Percentiles rank a stretch among this genome's conserved stretches.
Conservation (phyloP, 768 basidiomycete species). For the Clitopilus hobsonii region DNA sequence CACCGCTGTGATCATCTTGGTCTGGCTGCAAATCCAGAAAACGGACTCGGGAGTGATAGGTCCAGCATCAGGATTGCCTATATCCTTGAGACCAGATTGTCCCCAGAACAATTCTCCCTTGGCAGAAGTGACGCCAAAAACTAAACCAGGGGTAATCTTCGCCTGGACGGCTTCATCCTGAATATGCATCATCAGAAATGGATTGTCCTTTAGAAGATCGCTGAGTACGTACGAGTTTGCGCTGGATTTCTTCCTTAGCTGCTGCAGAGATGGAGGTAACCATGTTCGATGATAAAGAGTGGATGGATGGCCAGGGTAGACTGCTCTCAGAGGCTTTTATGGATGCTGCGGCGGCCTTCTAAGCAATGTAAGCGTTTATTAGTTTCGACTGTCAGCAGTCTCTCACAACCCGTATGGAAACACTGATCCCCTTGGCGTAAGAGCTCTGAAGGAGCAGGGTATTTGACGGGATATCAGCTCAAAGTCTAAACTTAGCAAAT, state of each 20-base stretch:
- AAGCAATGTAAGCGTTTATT: too few relatives aligned
- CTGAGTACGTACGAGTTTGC: neutral
- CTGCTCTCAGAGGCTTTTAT: too few relatives aligned
- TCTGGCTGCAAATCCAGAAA: conserved; percentile 34
- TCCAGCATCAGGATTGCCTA: conserved; percentile 20
- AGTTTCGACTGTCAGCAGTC: too few relatives aligned
- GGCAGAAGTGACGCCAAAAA: conserved; percentile 21
- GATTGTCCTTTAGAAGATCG: neutral
- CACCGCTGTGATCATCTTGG: conserved; percentile 29
- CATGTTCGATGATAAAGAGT: too few relatives aligned
- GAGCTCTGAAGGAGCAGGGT: too few relatives aligned
- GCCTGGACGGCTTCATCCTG: conserved; percentile 9
- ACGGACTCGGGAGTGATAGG: conserved; percentile 21
- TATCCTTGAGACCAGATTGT: conserved; percentile 14
- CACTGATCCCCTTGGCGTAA: too few relatives aligned
- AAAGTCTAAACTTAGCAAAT: too few relatives aligned
- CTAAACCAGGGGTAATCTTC: conserved; percentile 19
- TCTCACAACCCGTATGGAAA: too few relatives aligned
- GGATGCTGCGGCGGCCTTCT: too few relatives aligned
- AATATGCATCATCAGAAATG: too few relatives aligned
- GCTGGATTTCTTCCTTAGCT: neutral
- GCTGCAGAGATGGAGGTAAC: neutral
- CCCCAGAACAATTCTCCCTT: conserved; percentile 23
- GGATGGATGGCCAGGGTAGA: too few relatives aligned
- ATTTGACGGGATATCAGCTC: too few relatives aligned